Conservation (phyloP, 192 early-diverging fungal species). For the Globomyces pollinis-pini region DNA sequence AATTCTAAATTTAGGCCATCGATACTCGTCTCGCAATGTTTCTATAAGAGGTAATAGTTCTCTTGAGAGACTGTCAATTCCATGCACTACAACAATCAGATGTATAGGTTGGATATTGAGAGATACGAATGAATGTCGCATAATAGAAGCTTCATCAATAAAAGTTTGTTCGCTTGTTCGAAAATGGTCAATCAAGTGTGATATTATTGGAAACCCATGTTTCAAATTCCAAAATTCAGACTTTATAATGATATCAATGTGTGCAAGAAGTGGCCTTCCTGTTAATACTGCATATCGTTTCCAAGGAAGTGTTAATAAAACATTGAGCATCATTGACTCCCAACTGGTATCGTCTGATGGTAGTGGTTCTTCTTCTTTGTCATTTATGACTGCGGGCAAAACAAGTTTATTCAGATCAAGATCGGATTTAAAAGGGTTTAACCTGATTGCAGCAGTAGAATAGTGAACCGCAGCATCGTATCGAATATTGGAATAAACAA, state of each 20-base stretch:
- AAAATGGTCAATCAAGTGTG: slow-evolving; percentile 5
- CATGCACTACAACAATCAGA: slow-evolving; percentile 1
- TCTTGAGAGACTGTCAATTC: neutral
- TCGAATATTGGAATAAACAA: slow-evolving; percentile 3
- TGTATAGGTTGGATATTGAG: neutral
- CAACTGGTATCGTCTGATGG: neutral
- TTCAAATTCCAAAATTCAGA: slow-evolving; percentile 1
- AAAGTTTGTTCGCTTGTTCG: neutral
- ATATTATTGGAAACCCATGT: slow-evolving; percentile 3
- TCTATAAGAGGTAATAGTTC: neutral
- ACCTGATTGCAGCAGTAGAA: slow-evolving; percentile 1
- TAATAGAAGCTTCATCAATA: no score
- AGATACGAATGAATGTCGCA: no score
- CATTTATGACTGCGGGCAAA: neutral
- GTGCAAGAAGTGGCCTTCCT: neutral
- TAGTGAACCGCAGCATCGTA: slow-evolving; percentile 5
- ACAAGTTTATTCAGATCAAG: neutral
- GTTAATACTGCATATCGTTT: slow-evolving; percentile 6
- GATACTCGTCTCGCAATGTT: neutral
- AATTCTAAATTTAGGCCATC: neutral
- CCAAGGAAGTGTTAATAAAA: slow-evolving; percentile 1
- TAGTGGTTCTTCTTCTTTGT: neutral
- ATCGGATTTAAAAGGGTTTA: neutral
- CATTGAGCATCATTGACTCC: neutral
- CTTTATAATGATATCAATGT: slow-evolving; percentile 10